Evolutionary conservation across 2,329 filamentous ascomycete species (phyloP).

Genomic region (Sporothrix euskadiensis): DNA sequence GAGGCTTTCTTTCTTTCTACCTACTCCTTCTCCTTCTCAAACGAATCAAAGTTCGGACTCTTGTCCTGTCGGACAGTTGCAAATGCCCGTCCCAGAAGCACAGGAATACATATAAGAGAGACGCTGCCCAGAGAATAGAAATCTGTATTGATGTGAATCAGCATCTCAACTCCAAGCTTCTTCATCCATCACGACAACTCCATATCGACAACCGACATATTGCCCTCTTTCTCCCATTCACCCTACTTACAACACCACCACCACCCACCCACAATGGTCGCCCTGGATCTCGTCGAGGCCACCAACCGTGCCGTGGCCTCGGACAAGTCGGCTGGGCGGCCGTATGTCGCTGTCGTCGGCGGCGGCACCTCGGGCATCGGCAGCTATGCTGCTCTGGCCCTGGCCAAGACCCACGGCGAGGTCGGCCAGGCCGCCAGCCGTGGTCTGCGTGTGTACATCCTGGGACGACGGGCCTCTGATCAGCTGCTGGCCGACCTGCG

Average conservation of each 20-base stretch:
- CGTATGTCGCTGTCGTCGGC: slow-evolving; percentile 33
- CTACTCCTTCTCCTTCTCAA: too few relatives aligned
- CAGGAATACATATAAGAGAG: too few relatives aligned
- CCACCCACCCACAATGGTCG: slow-evolving; percentile 27
- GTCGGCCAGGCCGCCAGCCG: slow-evolving; percentile 22
- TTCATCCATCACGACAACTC: neutral
- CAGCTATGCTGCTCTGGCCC: slow-evolving; percentile 25
- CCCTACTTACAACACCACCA: neutral
- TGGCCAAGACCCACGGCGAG: slow-evolving; percentile 30
- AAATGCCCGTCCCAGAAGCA: too few relatives aligned
- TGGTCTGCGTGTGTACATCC: slow-evolving; percentile 39
- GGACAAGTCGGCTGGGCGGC: slow-evolving; percentile 9
- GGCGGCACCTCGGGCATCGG: slow-evolving; percentile 35
- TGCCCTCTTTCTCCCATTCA: neutral
- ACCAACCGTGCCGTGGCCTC: slow-evolving; percentile 28
- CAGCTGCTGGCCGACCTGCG: slow-evolving; percentile 37
- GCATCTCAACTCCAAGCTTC: neutral
- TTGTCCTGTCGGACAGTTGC: too few relatives aligned
- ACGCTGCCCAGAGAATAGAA: too few relatives aligned
- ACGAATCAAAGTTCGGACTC: too few relatives aligned
- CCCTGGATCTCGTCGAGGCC: slow-evolving; percentile 27
- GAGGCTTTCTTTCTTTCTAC: neutral
- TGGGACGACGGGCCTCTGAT: slow-evolving; percentile 36
- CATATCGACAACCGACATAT: neutral
- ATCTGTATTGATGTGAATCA: too few relatives aligned